Evolutionary conservation across 2,329 filamentous ascomycete species (phyloP), one percentile per base, ranked within the genome.

Genomic region (Cladorrhinum sp.): DNA sequence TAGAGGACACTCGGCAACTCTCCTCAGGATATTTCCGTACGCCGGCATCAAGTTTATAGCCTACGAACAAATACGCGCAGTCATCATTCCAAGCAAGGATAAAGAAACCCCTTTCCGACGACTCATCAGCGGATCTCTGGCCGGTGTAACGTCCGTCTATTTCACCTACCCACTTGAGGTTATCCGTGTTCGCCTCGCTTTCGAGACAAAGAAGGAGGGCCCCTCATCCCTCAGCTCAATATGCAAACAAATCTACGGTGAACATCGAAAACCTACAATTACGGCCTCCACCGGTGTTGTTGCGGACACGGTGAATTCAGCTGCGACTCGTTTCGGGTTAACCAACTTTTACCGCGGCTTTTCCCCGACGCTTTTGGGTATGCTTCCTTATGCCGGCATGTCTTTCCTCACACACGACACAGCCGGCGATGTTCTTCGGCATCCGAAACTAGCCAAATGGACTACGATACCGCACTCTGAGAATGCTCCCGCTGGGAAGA

Each of bases 41-140:
- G 95, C 93, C 16, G 93, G 91, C 50, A 96, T 98, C 76, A 99
- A 99, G 72, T 99, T 99, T 71, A 84, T 99, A 48, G 93, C 93
- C 50, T 99, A 99, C 78, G 95, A 99, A 75, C 95, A 99, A 75
- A 91, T 97, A 65, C 90, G 95, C 62, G 85, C 89, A 12, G 70
- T 87, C 13, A 71, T 98, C 29, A 98, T 99, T 63, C 84, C 84
- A 1, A 79, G 77, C 38, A 85, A 81, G 55, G 79, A 87, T 5
- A 82, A 96, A 60, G 95, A 99, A 73, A 98, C 93, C 0, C 84
- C 89, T 1, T 74, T 89, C 25, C 85, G 95, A 54, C 85, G 95
- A 10, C 84, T 95, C 53, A 69, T 90, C 23, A 88, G 87, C 61
- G 91, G 91, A 51, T 87, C 87, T 61, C 71, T 92, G 29, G 90